Percentiles rank a stretch among this genome's conserved stretches.
Conservation (phyloP, 225 moss, liverwort and hornwort species). For the Marchantia paleacea region DNA sequence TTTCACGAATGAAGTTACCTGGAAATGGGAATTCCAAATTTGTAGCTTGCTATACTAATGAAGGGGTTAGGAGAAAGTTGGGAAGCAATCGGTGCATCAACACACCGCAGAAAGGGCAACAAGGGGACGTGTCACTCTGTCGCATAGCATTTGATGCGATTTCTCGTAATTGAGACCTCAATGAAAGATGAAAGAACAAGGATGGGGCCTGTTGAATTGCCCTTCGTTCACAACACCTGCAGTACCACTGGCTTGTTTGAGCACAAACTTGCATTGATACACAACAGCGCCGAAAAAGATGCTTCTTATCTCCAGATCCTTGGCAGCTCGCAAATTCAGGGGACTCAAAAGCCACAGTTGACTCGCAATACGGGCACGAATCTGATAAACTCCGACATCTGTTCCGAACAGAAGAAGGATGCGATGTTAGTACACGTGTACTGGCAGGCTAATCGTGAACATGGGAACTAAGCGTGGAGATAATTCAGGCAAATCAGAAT, state of each 20-base stretch:
- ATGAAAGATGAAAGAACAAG: constrained; percentile 66
- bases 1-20: not conserved
- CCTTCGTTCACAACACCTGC: constrained; percentile 81
- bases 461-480: too few relatives aligned
- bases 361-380: constrained; percentile 65
- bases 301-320: constrained; percentile 23
- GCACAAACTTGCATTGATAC: constrained; percentile 68
- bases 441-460: not conserved
- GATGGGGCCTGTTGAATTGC: constrained; percentile 61
- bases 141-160: constrained; percentile 22
- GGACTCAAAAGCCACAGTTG: constrained; percentile 39
- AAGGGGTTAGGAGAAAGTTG: constrained; percentile 75
- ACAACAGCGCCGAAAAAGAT: constrained; percentile 43
- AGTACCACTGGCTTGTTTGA: constrained; percentile 69
- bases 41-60: constrained; percentile 51
- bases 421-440: not conserved
- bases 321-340: constrained; percentile 39
- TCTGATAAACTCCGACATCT: constrained; percentile 29
- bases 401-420: not conserved
- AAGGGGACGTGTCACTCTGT: constrained; percentile 47
- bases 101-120: constrained; percentile 89
- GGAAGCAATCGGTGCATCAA: constrained; percentile 79
- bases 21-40: not conserved
- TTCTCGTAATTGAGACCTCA: constrained; percentile 39
- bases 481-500: not conserved